Base-by-base conservation (phyloP, 768 basidiomycete genomes). In the Amanita rimosa region DNA sequence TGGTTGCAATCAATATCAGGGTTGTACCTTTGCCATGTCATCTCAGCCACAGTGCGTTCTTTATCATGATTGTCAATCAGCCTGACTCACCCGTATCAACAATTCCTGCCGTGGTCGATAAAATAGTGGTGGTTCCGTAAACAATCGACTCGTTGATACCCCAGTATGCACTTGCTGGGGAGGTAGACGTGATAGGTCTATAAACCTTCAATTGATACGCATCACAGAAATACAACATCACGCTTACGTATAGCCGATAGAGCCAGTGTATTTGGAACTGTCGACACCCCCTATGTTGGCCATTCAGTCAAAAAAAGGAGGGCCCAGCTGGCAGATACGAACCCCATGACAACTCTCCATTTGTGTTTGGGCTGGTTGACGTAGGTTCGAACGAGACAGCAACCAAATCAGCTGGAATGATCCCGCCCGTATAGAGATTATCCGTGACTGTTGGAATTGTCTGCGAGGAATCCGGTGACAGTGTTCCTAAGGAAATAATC, bases 271-370 rank as follows among this genome's bases (percentile, higher is more conserved):
- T 58, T 73, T 74, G 50, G 60, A 57, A 52, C 59, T 57, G 53
- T 78, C 74, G 39, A 61, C 64, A 35, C 73, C 72, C 53, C 75
- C 73, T 66, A 36, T 8, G 24, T 45, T 45, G 7, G n/a, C 49
- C 31, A 17, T 52, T n/a, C n/a, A n/a, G n/a, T n/a, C n/a, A n/a
- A n/a, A n/a, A n/a, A n/a, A n/a, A n/a, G n/a, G n/a, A n/a, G n/a
- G n/a, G n/a, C n/a, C n/a, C n/a, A n/a, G n/a, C n/a, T n/a, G n/a
- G 8, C 39, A 21, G 16, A 58, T 49, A 52, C 47, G 59, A 58
- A 65, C 76, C 78, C 65, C 76, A 79, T 22, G 72, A 71, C 29
- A 80, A 58, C 53, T 77, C 76, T 44, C 79, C 80, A 48, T 78
- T 78, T 10, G 63, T 49, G 48, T 6, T 58, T 46, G 0, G 45